A percentile compares a stretch with the other conserved stretches of the same genome.
Conservation (phyloP, 306 rosid species). For the Gleditsia sinensis region DNA sequence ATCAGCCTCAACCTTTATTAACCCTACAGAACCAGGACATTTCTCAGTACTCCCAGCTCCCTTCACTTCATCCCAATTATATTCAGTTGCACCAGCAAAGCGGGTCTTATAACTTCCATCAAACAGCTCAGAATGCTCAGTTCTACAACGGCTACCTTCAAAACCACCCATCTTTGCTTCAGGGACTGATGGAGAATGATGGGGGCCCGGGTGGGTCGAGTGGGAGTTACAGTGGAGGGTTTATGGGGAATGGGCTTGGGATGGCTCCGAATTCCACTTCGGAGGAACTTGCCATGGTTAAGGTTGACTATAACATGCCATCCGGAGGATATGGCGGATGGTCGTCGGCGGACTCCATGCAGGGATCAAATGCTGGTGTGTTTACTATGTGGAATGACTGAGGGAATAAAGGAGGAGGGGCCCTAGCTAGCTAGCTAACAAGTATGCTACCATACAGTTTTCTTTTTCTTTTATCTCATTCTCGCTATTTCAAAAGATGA, state of each 20-base stretch:
- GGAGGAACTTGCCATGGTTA: conserved; percentile 67
- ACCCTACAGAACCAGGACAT: conserved; percentile 73
- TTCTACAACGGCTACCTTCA: conserved; percentile 61
- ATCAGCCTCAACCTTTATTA: conserved; percentile 55
- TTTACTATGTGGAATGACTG: conserved; percentile 88
- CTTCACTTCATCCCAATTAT: conserved; percentile 62
- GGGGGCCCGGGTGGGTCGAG: conserved; percentile 36
- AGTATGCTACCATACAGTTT: conserved; percentile 36
- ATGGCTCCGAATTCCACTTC: conserved; percentile 48
- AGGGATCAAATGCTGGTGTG: conserved; percentile 52
- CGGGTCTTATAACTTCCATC: conserved; percentile 26
- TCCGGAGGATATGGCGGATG: conserved; percentile 67
- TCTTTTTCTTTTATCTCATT: conserved; percentile 6
- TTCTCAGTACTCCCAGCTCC: conserved; percentile 54
- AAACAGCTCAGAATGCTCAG: conserved; percentile 33
- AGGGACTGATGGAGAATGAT: conserved; percentile 65
- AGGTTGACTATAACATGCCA: conserved; percentile 84
- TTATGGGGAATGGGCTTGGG: conserved; percentile 47
- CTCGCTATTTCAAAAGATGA: neutral
- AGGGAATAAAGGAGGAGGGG: neutral
- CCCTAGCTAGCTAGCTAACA: neutral
- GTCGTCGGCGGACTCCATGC: conserved; percentile 61
- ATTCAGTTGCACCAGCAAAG: conserved; percentile 71
- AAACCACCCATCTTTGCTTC: conserved; percentile 77
- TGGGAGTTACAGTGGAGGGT: conserved; percentile 41